Base-by-base conservation (phyloP, 129 eudicot genomes). In the Ambrosia trifida region DNA sequence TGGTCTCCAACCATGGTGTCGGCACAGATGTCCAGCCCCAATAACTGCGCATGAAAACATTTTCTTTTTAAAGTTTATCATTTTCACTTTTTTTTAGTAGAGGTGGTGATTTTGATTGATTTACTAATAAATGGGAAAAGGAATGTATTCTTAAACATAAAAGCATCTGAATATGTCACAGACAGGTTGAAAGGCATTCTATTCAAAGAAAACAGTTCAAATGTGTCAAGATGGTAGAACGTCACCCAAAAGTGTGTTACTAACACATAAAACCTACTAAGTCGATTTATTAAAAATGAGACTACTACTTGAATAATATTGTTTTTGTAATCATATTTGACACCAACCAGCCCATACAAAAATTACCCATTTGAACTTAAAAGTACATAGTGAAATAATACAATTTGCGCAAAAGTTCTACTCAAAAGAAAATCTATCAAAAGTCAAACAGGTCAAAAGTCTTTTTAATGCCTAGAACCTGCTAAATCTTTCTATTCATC, bases 1-100 rank as follows among this genome's bases (percentile, higher is more conserved):
- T 88, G 84, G 76, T 88, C 88, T 30, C 95, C 95, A 0, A 88
- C 95, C 90, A 88, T 61, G 11, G 90, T 88, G 79, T 88, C 95
- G 1, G 95, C 95, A 80, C 95, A 88, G 2, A 88, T 64, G 38
- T 88, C 95, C 11, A 88, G 75, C 47, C 95, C 95, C 72, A 87
- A 80, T 44, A 87, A 47, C 95, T 87, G 82, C 65, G 82, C 64
- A 66, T 40, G 17, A 30, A 54, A 28, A 3, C 35, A 13, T 24
- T 57, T 4, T 57, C 5, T 49, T 24, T 24, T 1, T 24, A 24
- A 24, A 24, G 28, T 24, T 0, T 0, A 24, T 24, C 28, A 0
- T 24, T 24, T 24, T 24, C 28, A 24, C 28, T 24, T 24, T 24
- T 24, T 2, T 36, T 13, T 56, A 1, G 36, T 1, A 28, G 64